Base-by-base conservation (phyloP, 2,329 filamentous ascomycete genomes). In the Hirsutella thompsonii region DNA sequence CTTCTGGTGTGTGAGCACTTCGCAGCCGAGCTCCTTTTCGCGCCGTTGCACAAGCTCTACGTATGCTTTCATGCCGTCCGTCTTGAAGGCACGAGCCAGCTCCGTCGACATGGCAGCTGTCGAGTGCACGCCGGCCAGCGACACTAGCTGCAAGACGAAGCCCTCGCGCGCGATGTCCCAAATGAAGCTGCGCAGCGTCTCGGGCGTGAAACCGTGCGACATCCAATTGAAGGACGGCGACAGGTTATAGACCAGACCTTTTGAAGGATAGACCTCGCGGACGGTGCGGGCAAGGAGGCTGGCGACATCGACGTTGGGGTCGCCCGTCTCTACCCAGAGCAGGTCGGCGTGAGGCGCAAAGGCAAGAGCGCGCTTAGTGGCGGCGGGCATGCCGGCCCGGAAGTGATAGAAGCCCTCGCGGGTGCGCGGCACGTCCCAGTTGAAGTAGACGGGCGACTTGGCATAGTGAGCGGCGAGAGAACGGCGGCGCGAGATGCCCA, bases 141-240 rank as follows among this genome's bases (percentile, higher is more conserved):
- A 80, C 44, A 83, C 74, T 21, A 83, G 68, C 64, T 83, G 79
- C 52, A 82, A 62, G 9, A 78, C 77, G 56, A 80, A 90, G 45
- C 90, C 90, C 53, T 95, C 83, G 57, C 81, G 79, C 8, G 89
- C 92, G 49, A 98, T 78, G 59, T 96, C 90, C 90, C 90, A 96
- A 52, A 98, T 84, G 61, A 98, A 98, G 5, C 77, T 87, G 65
- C 83, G 87, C 42, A 98, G 72, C 5, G 82, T 81, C 46, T 78
- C 79, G 47, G 88, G 79, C 3, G 76, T 81, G 64, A 96, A 98
- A 23, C 90, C 92, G 58, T 96, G 89, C 10, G 79, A 79, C 78
- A 93, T 92, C 92, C 92, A 98, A 70, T 98, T 96, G 74, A 98
- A 98, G 8, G 86, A 94, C 1, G 92, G 92, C 4, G 82, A 89